These are phyloP conservation scores for Ustilago cynodontis DNA, from an alignment of 1,284 basidiomycete genomes.

Conservation along the genomic window DNA sequence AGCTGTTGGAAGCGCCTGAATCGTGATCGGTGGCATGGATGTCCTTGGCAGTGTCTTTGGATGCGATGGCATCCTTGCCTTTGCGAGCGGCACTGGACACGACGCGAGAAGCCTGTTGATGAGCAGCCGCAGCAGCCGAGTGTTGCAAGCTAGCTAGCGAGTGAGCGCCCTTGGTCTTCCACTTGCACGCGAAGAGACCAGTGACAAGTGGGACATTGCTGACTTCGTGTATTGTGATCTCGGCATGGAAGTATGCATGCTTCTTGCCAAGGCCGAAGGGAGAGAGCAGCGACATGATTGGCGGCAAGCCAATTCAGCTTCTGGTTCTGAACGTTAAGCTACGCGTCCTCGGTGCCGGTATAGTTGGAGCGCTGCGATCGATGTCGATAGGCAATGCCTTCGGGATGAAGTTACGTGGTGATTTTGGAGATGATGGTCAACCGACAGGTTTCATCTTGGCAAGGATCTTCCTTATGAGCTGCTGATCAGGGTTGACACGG, in stretches of 20 bases:
- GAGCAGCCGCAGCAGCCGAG: constrained; percentile 39
- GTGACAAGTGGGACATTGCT: constrained; percentile 80
- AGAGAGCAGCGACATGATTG: constrained; percentile 57
- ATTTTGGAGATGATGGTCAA: neutral
- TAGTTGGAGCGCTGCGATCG: neutral
- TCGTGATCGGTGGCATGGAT: constrained; percentile 37
- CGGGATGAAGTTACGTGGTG: neutral
- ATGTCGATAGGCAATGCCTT: neutral
- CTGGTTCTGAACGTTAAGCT: neutral
- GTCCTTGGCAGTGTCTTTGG: constrained; percentile 20
- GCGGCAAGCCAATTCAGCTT: neutral
- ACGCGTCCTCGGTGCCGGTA: neutral
- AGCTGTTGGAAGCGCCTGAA: constrained; percentile 17
- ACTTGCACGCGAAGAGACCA: constrained; percentile 80
- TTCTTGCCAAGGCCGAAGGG: constrained; percentile 73
- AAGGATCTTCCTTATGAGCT: neutral
- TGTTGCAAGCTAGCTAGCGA: constrained; percentile 49
- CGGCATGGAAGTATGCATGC: constrained; percentile 76
- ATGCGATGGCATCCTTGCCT: constrained; percentile 1
- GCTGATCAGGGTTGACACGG: neutral
- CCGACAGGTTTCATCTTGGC: constrained; percentile 8
- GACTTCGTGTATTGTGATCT: constrained; percentile 79
- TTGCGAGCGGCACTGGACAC: constrained; percentile 21
- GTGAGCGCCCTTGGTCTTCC: constrained; percentile 79
- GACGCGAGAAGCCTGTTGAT: constrained; percentile 32